phyloP scores from a whole-genome alignment of 1,139 yeast species.

The Zhuliangozyma parablackwelliae region DNA sequence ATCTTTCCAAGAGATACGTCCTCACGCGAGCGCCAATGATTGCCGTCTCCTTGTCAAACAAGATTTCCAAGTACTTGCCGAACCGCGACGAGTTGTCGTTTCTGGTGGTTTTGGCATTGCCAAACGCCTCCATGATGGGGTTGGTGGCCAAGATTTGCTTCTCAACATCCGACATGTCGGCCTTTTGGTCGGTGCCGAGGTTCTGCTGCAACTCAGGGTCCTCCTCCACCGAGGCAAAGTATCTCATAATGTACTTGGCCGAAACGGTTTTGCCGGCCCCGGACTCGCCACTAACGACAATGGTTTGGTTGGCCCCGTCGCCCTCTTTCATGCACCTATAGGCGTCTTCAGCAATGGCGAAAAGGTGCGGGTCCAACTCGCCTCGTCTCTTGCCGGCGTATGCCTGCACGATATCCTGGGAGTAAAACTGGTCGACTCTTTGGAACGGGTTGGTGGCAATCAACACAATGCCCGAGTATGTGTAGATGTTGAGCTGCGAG shows the following conservation, averaged over 20 bases:
- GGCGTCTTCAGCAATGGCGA: slow-evolving; percentile 99
- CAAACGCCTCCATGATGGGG: slow-evolving; percentile 98
- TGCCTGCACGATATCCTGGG: slow-evolving; percentile 88
- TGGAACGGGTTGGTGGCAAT: slow-evolving; percentile 97
- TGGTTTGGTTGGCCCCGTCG: slow-evolving; percentile 83
- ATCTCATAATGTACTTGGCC: slow-evolving; percentile 96
- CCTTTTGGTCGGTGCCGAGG: slow-evolving; percentile 29
- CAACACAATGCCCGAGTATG: slow-evolving; percentile 94
- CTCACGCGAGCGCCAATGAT: slow-evolving; percentile 93
- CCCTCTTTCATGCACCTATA: slow-evolving; percentile 82
- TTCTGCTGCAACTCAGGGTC: slow-evolving; percentile 24
- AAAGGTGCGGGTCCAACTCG: slow-evolving; percentile 92
- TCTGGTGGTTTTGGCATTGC: slow-evolving; percentile 96
- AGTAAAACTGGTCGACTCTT: slow-evolving; percentile 82
- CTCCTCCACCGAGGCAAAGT: slow-evolving; percentile 91
- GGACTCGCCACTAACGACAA: slow-evolving; percentile 95
- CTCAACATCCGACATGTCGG: slow-evolving; percentile 88
- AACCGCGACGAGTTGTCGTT: slow-evolving; percentile 96
- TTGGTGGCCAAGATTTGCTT: slow-evolving; percentile 94
- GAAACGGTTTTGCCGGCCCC: slow-evolving; percentile 99
- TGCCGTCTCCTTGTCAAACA: slow-evolving; percentile 67
- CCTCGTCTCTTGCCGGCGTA: slow-evolving; percentile 92
- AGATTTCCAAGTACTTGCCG: slow-evolving; percentile 91
- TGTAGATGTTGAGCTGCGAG: slow-evolving; percentile 83
- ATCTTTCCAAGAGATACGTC: slow-evolving; percentile 88